Conservation (phyloP, 2,329 filamentous ascomycete species). For the Ceratocystis papillata region DNA sequence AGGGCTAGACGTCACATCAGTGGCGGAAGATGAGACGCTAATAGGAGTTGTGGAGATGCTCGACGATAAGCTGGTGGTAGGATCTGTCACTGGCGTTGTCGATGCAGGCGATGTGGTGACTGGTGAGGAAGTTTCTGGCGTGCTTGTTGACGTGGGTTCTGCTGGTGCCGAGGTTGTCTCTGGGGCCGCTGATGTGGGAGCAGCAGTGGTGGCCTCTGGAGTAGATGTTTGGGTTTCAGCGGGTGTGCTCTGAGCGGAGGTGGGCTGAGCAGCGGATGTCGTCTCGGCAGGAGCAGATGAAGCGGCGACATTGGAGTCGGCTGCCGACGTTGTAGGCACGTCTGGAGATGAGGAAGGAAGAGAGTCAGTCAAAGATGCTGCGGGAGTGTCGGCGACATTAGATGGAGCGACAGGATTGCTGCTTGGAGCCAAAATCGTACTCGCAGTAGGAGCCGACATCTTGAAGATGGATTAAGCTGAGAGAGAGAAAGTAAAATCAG, state of each 20-base stretch:
- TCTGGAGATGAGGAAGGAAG: constrained; percentile 6
- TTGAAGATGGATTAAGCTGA: constrained; percentile 11
- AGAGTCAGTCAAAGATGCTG: constrained; percentile 19
- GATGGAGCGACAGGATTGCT: constrained; percentile 20
- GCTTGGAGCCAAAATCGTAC: constrained; percentile 19
- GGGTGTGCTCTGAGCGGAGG: constrained; percentile 17
- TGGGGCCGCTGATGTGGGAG: constrained; percentile 24
- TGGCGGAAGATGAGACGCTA: constrained; percentile 21
- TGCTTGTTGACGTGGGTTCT: constrained; percentile 22
- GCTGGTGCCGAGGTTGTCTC: constrained; percentile 15
- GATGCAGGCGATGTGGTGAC: constrained; percentile 21
- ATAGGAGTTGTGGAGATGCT: constrained; percentile 26
- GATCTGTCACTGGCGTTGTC: background rate
- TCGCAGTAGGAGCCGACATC: constrained; percentile 17
- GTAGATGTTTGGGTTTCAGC: constrained; percentile 26
- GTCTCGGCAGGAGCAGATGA: constrained; percentile 20
- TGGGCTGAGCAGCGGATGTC: constrained; percentile 19
- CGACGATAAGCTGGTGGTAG: background rate
- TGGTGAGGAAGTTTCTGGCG: constrained; percentile 14
- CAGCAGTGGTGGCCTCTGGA: background rate
- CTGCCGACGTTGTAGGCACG: constrained; percentile 14
- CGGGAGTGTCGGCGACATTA: constrained; percentile 9
- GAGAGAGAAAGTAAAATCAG: background rate
- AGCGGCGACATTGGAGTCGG: constrained; percentile 13
- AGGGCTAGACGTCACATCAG: constrained; percentile 21